Conservation (phyloP, 1,284 basidiomycete species). For the Macrocybe sp. region DNA sequence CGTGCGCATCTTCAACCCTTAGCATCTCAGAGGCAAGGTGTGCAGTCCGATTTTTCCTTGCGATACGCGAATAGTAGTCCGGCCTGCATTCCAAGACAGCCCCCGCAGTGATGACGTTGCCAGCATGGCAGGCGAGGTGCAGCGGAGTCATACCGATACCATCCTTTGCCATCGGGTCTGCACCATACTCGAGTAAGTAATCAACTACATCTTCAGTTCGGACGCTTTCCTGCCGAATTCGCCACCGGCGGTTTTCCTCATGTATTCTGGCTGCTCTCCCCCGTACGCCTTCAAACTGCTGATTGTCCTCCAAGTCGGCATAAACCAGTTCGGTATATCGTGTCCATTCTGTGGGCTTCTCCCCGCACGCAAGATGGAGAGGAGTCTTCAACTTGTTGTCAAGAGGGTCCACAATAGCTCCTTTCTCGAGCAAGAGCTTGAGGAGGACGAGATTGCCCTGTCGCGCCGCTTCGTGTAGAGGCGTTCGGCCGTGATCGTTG, state of each 20-base stretch:
- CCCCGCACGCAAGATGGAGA: neutral
- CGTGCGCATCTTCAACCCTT: neutral
- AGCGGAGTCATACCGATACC: neutral
- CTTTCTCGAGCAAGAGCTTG: neutral
- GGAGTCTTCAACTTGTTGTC: neutral
- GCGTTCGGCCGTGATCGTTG: neutral
- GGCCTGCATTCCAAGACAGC: neutral
- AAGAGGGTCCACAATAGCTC: neutral
- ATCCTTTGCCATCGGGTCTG: neutral
- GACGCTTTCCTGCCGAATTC: neutral
- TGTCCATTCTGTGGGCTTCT: neutral
- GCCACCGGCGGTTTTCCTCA: neutral
- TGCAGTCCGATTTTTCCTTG: neutral
- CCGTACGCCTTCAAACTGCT: neutral
- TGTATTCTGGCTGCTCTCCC: neutral
- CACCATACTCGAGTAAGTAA: neutral
- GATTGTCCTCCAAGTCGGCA: neutral
- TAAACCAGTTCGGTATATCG: neutral
- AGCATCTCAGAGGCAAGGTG: neutral
- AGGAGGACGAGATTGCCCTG: neutral
- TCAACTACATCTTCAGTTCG: neutral
- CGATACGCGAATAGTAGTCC: neutral
- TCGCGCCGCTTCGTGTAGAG: neutral
- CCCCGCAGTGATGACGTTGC: neutral
- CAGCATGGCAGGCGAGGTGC: neutral